These are phyloP conservation scores for Andrographis paniculata DNA, from an alignment of 305 asterid species.

Conservation along the genomic window DNA sequence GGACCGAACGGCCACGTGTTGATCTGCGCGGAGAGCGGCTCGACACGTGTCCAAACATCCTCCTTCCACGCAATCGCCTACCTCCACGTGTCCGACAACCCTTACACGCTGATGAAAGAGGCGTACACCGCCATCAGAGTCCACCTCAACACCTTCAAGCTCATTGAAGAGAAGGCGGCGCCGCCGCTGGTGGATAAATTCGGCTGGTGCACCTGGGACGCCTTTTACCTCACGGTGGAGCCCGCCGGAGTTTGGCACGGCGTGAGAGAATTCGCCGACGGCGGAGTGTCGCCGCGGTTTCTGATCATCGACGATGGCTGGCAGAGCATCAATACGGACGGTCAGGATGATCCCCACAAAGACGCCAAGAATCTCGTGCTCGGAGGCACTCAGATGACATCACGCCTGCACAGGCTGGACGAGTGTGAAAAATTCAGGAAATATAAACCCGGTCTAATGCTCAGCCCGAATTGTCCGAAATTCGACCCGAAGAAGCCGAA, in stretches of 20 bases:
- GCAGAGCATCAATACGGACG: constrained; percentile 62
- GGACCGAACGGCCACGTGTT: constrained; percentile 48
- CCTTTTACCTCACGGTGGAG: constrained; percentile 66
- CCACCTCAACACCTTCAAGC: constrained; percentile 55
- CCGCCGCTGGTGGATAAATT: constrained; percentile 45
- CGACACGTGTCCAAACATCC: constrained; percentile 29
- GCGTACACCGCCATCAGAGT: constrained; percentile 55
- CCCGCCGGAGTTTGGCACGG: constrained; percentile 72
- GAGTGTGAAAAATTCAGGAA: constrained; percentile 60
- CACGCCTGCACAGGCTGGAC: constrained; percentile 55
- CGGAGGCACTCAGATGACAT: constrained; percentile 68
- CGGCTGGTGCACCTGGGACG: constrained; percentile 91
- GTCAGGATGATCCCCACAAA: constrained; percentile 28
- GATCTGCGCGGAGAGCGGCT: constrained; percentile 63
- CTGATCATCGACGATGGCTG: constrained; percentile 72
- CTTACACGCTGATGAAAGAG: constrained; percentile 61
- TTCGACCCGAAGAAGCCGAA: constrained; percentile 58
- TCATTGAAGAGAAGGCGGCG: constrained; percentile 53
- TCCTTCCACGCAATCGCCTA: constrained; percentile 42
- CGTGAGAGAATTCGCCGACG: constrained; percentile 41
- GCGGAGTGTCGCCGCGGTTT: constrained; percentile 49
- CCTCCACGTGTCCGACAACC: constrained; percentile 55
- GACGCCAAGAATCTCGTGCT: constrained; percentile 53
- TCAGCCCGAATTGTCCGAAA: constrained; percentile 25
- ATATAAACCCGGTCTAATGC: constrained; percentile 43